Evolutionary conservation across 2,329 filamentous ascomycete genomes (phyloP), one percentile per base, ranked within the genome.

Genomic region (Shiraia bambusicola): DNA sequence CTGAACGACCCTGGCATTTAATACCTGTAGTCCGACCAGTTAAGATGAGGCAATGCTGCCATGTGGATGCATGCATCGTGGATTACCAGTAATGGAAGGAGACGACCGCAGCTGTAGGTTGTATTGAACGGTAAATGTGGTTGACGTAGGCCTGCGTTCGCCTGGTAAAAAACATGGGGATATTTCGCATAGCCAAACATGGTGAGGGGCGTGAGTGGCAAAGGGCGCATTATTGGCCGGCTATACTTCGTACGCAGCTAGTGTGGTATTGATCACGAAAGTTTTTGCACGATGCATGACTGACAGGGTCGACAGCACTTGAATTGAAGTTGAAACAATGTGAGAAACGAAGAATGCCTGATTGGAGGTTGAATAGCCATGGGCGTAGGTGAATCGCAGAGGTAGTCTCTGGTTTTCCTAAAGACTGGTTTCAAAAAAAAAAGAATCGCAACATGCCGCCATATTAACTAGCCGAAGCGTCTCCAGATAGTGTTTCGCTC

Each of bases 401-500:
- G 19, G 8, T 8, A 22, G 19, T 8, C 8, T 22, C 19, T 22
- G 8, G 19, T 22, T 8, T 22, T 4, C 8, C 8, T 24, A 22
- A 11, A 17, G 14, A 31, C 27, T 15, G 19, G 19, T 8, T n/a
- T n/a, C n/a, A n/a, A n/a, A 10, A 13, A 13, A 12, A 16, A 4
- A 34, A 2, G 12, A 12, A 13, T 31, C 24, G 4, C 22, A n/a
- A 19, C 34, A 9, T 19, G 7, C 14, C 24, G 24, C 24, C 14
- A 34, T 28, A 13, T 59, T 45, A n/a, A n/a, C n/a, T n/a, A 64
- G 14, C 59, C 61, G 34, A 52, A 63, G 12, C 45, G 50, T 30
- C 63, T 52, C 61, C 63, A 68, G 10, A 59, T 31, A 5, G 63
- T 68, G 8, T 34, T 40, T 15, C 42, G 49, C 33, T 54, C 49